phyloP scores from a whole-genome alignment of 148 eudicot genomes.

The Vaccinium vitisidaea region DNA sequence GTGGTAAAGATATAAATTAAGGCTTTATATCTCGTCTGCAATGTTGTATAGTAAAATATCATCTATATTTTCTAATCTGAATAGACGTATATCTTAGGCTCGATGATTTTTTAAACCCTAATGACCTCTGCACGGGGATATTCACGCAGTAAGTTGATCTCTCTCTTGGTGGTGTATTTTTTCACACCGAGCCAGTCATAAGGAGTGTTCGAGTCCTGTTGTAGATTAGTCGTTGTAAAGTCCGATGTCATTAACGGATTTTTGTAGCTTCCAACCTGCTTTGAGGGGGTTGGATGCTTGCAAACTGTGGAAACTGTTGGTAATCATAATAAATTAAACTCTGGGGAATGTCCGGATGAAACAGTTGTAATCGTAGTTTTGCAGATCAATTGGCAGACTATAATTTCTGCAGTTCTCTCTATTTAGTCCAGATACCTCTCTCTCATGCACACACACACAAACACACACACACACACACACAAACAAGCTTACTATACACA shows the following conservation, averaged over 20 bases:
- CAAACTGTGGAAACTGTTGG: background rate
- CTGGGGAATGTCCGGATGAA: background rate
- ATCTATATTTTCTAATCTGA: background rate
- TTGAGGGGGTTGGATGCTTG: constrained; percentile 3
- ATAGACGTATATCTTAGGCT: background rate
- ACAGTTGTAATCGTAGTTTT: background rate
- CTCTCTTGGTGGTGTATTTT: background rate
- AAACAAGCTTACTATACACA: too few relatives aligned
- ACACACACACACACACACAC: too few relatives aligned
- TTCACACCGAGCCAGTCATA: background rate
- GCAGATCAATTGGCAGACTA: background rate
- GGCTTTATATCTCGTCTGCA: background rate
- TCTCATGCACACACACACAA: too few relatives aligned
- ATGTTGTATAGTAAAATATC: background rate
- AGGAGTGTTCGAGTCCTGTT: background rate
- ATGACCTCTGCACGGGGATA: background rate
- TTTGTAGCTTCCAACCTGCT: background rate
- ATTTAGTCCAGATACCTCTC: too few relatives aligned
- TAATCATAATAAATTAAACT: background rate
- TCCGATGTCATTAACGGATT: background rate
- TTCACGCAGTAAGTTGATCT: background rate
- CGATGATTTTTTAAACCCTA: background rate
- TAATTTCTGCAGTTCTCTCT: background rate
- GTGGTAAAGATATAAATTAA: background rate
- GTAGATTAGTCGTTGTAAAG: constrained; percentile 7